A percentile compares a stretch with the other conserved stretches of the same genome.
phyloP scores from a whole-genome alignment of 371 early-diverging fungal species.

The Lichtheimia hyalospora region DNA sequence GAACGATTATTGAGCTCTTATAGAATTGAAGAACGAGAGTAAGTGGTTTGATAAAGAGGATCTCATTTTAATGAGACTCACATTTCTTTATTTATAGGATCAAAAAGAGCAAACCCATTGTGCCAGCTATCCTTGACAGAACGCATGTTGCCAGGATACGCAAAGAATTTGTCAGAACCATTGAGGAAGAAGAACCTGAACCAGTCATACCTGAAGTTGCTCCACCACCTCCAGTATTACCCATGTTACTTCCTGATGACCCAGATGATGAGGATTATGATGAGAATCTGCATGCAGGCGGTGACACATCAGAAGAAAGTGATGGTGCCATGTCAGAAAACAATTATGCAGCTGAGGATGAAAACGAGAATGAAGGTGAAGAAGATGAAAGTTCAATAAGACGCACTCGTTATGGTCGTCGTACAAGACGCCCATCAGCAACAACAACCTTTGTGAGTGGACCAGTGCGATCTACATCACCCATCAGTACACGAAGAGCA shows the following conservation, averaged over 20 bases:
- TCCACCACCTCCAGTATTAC: conserved; percentile 28
- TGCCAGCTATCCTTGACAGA: conserved; percentile 36
- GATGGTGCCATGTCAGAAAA: conserved; percentile 34
- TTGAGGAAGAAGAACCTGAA: conserved; percentile 61
- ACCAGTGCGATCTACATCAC: conserved; percentile 5
- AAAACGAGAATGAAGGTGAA: conserved; percentile 13
- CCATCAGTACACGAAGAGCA: conserved; percentile 5
- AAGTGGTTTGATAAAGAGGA: not conserved
- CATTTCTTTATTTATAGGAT: conserved; percentile 8
- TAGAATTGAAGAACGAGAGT: conserved; percentile 50
- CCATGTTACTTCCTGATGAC: conserved; percentile 50
- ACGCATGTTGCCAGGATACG: conserved; percentile 41
- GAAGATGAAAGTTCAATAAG: conserved; percentile 39
- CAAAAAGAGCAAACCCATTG: conserved; percentile 9
- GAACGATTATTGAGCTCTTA: conserved; percentile 26
- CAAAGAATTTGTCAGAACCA: conserved; percentile 36
- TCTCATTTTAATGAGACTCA: not conserved
- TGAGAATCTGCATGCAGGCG: conserved; percentile 7
- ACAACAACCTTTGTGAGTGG: not conserved
- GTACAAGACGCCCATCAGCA: conserved; percentile 6
- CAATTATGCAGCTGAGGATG: conserved; percentile 12
- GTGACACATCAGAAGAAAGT: conserved; percentile 14
- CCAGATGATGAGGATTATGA: conserved; percentile 63
- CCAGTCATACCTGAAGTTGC: conserved; percentile 24
- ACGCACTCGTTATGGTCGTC: conserved; percentile 33